Percentiles rank a stretch among this genome's conserved stretches.
phyloP scores from a whole-genome alignment of 2,329 filamentous ascomycete genomes.

The Cryphonectria nitschkei region DNA sequence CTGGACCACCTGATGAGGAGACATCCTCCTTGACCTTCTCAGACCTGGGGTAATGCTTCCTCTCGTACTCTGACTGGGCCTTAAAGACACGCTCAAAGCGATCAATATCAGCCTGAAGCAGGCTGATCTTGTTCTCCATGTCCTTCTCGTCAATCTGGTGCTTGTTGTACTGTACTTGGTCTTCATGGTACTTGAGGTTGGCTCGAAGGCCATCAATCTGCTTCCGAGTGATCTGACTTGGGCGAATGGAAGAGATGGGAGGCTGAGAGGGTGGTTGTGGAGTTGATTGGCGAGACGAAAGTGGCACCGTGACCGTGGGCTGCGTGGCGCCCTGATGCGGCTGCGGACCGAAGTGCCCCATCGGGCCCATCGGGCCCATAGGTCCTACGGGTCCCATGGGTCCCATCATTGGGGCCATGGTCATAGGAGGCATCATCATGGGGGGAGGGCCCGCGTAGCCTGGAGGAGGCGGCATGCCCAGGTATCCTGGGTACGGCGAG shows the following conservation, averaged over 20 bases:
- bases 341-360: constrained; percentile 9
- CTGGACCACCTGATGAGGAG: constrained; percentile 20
- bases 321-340: constrained; percentile 15
- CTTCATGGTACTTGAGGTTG: constrained; percentile 60
- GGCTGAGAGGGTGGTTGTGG: constrained; percentile 39
- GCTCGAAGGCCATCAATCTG: constrained; percentile 56
- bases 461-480: constrained; percentile 27
- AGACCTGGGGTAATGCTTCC: constrained; percentile 44
- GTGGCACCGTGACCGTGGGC: constrained; percentile 20
- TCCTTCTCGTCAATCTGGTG: constrained; percentile 64
- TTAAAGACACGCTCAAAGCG: constrained; percentile 52
- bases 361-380: constrained; percentile 21
- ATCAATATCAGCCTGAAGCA: constrained; percentile 40
- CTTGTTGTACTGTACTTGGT: constrained; percentile 63
- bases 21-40: constrained; percentile 34
- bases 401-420: constrained; percentile 31
- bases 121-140: constrained; percentile 52
- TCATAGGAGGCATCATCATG: constrained; percentile 32
- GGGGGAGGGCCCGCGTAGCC: constrained; percentile 27
- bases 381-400: constrained; percentile 19
- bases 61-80: constrained; percentile 51
- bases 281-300: constrained; percentile 29
- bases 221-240: constrained; percentile 63
- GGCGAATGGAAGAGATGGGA: constrained; percentile 61
- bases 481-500: constrained; percentile 31